Evolutionary conservation across 495 filamentous ascomycete genomes (phyloP).

Genomic region (Xylaria longipes): DNA sequence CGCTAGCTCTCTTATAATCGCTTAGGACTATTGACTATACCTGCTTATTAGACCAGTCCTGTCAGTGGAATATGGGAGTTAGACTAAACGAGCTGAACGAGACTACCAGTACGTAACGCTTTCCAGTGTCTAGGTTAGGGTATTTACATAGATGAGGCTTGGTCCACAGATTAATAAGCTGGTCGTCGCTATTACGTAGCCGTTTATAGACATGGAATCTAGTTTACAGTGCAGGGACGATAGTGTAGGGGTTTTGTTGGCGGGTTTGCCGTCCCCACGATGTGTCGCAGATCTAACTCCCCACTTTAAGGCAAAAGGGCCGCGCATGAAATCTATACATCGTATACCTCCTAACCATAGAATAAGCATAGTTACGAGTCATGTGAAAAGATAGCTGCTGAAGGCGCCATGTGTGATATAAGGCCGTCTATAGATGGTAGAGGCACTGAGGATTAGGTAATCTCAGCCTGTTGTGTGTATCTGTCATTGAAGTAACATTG

Average conservation of each 20-base stretch:
- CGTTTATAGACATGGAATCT: constrained; percentile 5
- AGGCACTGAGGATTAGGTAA: neutral
- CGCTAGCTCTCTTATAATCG: neutral
- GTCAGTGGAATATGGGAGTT: neutral
- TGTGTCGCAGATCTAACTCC: constrained; percentile 13
- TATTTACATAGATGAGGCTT: neutral
- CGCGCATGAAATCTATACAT: constrained; percentile 13
- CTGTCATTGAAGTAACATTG: constrained; percentile 1
- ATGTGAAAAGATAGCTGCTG: neutral
- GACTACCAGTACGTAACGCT: neutral
- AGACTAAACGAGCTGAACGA: neutral
- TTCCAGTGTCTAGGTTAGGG: neutral
- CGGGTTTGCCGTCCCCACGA: constrained; percentile 11
- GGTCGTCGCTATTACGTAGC: neutral
- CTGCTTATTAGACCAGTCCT: neutral
- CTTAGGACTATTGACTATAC: neutral
- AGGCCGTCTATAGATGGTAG: neutral
- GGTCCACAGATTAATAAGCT: neutral
- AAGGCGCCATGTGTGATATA: neutral
- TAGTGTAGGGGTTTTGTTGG: neutral
- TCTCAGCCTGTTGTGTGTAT: neutral
- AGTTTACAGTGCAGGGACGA: constrained; percentile 6
- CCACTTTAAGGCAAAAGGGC: constrained; percentile 20
- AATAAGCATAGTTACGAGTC: neutral
- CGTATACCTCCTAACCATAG: neutral